Evolutionary conservation across 2,329 filamentous ascomycete species (phyloP).

Genomic region (Aspergillus fijiensis): DNA sequence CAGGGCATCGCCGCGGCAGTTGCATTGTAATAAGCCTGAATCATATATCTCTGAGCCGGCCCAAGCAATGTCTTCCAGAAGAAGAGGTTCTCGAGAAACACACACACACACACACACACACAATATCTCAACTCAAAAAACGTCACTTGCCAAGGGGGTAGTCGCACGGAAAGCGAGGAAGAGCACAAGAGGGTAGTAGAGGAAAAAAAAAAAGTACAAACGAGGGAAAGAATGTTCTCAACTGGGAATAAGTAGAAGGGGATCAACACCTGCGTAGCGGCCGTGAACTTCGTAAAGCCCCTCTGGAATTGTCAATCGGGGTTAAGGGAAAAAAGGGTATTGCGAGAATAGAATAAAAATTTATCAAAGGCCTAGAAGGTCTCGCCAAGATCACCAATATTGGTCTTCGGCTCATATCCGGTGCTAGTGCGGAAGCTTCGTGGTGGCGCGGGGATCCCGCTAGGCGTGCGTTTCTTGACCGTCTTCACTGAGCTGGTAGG

Average conservation of each 20-base stretch:
- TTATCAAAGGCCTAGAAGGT: constrained; percentile 48
- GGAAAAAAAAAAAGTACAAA: constrained; percentile 1
- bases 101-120: constrained; percentile 7
- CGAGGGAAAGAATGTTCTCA: constrained; percentile 5
- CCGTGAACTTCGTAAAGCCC: constrained; percentile 23
- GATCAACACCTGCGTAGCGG: constrained; percentile 20
- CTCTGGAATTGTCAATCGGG: constrained; percentile 2
- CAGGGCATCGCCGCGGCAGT: neutral
- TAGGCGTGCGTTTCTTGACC: constrained; percentile 54
- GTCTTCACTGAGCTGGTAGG: constrained; percentile 22
- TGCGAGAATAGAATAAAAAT: constrained; percentile 5
- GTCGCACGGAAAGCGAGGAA: constrained; percentile 10
- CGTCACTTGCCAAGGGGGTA: constrained; percentile 8
- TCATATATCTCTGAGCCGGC: constrained; percentile 19
- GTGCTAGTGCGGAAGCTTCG: constrained; percentile 43
- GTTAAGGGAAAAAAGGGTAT: constrained; percentile 1
- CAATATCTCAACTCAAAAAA: constrained; percentile 9
- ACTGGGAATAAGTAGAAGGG: constrained; percentile 10
- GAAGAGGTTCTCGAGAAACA: constrained; percentile 6
- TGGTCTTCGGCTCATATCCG: constrained; percentile 48
- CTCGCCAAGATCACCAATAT: constrained; percentile 56
- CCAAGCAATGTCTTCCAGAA: constrained; percentile 14
- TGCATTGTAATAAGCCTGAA: neutral
- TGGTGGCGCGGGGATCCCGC: constrained; percentile 41
- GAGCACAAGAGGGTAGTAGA: constrained; percentile 10